phyloP scores from a whole-genome alignment of 352 stramenopile genomes.

The Phytophthora pisi region DNA sequence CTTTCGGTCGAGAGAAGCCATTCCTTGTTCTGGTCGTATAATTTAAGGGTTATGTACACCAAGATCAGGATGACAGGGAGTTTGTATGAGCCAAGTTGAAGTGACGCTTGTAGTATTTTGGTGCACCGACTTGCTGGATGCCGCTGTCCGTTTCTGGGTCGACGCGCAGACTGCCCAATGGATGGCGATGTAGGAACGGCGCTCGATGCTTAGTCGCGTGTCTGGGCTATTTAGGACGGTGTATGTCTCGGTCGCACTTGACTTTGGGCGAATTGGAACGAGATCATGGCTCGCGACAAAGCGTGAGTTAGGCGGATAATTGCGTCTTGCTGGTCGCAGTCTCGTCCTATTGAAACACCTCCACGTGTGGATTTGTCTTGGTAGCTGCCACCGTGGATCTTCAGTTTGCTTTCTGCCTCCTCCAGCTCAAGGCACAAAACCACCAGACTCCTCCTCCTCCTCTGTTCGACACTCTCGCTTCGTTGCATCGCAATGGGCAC shows the following conservation, averaged over 20 bases:
- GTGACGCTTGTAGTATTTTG: background rate
- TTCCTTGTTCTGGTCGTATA: too few species aligned
- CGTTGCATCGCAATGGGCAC: conserved; percentile 26
- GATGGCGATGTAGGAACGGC: conserved; percentile 1
- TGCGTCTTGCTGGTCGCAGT: conserved; percentile 2
- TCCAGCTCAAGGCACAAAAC: conserved; percentile 24
- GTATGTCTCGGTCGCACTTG: background rate
- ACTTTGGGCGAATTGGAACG: background rate
- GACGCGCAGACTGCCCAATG: conserved; percentile 14
- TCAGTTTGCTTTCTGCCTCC: conserved; percentile 32
- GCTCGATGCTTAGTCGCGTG: background rate
- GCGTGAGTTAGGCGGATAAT: conserved; percentile 7
- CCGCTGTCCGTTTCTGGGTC: background rate
- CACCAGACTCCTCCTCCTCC: conserved; percentile 7
- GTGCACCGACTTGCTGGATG: background rate
- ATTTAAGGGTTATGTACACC: too few species aligned
- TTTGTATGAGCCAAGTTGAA: conserved; percentile 29
- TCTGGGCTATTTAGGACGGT: conserved; percentile 8
- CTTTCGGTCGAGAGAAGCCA: too few species aligned
- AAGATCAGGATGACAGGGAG: background rate
- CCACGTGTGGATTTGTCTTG: background rate
- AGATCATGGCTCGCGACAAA: background rate
- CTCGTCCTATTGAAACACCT: background rate
- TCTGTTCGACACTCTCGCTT: background rate
- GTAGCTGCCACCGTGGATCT: background rate